A percentile compares a stretch with the other conserved stretches of the same genome.
Conservation (phyloP, 176 grass and related monocot species). For the Zizania latifolia region DNA sequence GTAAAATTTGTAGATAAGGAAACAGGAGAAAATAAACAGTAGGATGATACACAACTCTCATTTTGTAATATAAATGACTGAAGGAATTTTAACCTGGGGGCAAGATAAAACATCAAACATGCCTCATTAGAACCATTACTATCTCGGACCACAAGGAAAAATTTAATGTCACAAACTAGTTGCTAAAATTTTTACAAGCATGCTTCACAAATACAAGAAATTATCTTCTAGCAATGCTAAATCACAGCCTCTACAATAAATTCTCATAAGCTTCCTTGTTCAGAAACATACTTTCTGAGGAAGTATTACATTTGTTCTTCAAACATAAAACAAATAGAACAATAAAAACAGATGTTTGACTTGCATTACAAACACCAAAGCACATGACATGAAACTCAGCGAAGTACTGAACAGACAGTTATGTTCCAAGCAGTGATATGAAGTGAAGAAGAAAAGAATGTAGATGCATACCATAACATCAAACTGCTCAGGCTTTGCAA, state of each 20-base stretch:
- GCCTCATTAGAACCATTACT: too few species aligned
- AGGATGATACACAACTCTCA: not conserved
- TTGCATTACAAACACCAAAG: not conserved
- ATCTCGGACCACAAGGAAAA: not conserved
- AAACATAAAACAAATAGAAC: not conserved
- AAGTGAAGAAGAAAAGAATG: too few species aligned
- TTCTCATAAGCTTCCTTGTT: not conserved
- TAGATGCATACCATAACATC: slow-evolving; percentile 85
- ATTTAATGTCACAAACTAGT: not conserved
- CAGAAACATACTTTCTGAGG: not conserved
- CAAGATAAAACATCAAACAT: too few species aligned
- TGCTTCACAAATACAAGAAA: not conserved
- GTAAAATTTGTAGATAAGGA: not conserved
- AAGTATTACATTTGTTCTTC: not conserved
- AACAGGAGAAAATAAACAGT: not conserved
- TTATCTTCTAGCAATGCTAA: not conserved
- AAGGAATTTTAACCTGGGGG: not conserved
- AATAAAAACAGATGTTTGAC: not conserved
- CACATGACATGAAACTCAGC: not conserved
- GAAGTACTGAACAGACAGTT: not conserved
- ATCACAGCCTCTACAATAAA: not conserved
- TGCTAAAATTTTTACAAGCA: not conserved
- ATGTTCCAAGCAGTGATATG: not conserved
- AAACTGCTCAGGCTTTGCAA: slow-evolving; percentile 89
- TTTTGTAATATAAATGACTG: not conserved